phyloP scores from a whole-genome alignment of 768 basidiomycete genomes.

The Trametes cingulata region DNA sequence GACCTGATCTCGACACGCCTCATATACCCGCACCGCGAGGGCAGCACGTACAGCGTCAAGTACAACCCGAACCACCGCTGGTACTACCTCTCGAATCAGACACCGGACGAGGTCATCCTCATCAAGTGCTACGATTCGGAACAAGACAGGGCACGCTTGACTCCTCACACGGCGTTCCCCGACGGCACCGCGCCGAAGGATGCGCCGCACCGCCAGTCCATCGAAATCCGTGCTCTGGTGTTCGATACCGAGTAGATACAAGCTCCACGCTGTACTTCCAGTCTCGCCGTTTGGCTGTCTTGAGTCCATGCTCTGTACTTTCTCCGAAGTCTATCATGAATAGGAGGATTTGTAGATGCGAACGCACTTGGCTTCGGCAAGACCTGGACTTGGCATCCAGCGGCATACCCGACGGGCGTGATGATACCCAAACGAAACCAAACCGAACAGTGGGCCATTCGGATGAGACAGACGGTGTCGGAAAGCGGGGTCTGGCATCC shows the following conservation, averaged over 20 bases:
- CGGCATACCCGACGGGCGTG: no score
- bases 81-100: slow-evolving; percentile 39
- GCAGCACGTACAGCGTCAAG: slow-evolving; percentile 35
- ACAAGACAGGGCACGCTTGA: slow-evolving; percentile 34
- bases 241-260: slow-evolving; percentile 36
- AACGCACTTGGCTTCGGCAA: no score
- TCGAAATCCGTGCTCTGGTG: slow-evolving; percentile 41
- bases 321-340: no score
- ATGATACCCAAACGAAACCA: no score
- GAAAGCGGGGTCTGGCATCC: no score
- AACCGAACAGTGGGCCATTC: no score
- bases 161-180: slow-evolving; percentile 40
- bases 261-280: no score
- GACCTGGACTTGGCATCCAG: no score
- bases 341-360: no score
- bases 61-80: slow-evolving; percentile 37
- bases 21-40: slow-evolving; percentile 37
- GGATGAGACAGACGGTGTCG: no score
- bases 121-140: slow-evolving; percentile 45
- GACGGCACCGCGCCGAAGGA: slow-evolving; percentile 32
- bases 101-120: slow-evolving; percentile 39
- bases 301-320: no score
- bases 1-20: slow-evolving; percentile 38
- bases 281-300: no score
- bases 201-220: slow-evolving; percentile 38